Evolutionary conservation across 2,329 filamentous ascomycete genomes (phyloP), one percentile per base, ranked within the genome.

Genomic region (Fusarium mexicanum): DNA sequence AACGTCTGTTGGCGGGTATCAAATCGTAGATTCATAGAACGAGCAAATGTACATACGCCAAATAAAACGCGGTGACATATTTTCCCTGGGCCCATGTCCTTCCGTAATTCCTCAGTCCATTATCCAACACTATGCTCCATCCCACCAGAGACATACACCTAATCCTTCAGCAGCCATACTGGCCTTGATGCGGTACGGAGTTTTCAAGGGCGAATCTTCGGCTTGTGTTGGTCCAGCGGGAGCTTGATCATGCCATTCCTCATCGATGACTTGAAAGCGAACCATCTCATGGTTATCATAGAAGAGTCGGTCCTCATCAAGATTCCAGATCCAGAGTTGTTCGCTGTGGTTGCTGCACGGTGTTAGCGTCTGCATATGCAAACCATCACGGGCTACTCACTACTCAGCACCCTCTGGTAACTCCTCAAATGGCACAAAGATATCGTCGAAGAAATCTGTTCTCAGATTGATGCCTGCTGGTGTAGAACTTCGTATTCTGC

Each of bases 381-480:
- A 24, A 22, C 5, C 14, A 29, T 20, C 12, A 31, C 10, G 24
- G 40, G 18, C 12, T 31, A 24, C 76, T 84, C 84, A 95, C 92
- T 94, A 98, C 80, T 90, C 88, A 33, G 91, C 91, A n/a, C 90
- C 91, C 35, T 93, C 90, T 44, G 95, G 93, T 8, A 97, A 87
- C 73, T 94, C 90, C 63, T 91, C 88, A 41, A 89, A 90, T 2
- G 89, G 94, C 72, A 98, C 91, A 67, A 94, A 92, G 38, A 99
- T 94, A 73, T 98, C 95, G 77, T 96, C 93, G 77, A 98, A 99
- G 82, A 99, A 99, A 72, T 98, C 94, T 8, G 95, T 92, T 55
- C 91, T 91, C 68, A 98, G 87, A 78, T 91, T 90, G 78, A 97
- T 94, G 43, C 93, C 95, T 4, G 91, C 86, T 13, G 91, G 87